Evolutionary conservation across 768 basidiomycete genomes (phyloP).

Genomic region (Pisolithus marmoratus): DNA sequence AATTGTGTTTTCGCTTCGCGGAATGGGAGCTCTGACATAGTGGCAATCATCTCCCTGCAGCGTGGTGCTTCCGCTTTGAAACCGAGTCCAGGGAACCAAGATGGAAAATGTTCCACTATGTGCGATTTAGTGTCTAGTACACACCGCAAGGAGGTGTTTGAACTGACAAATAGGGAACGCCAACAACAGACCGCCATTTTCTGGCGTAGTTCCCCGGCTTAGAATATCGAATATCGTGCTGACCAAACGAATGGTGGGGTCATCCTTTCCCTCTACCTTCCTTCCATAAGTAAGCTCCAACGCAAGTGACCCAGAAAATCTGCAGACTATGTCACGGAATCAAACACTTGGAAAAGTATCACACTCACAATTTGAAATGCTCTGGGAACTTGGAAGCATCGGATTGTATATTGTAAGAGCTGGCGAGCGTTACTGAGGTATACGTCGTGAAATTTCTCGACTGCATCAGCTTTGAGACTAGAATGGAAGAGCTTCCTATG

Average conservation of each 20-base stretch:
- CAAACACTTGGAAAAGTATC: neutral
- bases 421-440: neutral
- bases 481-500: constrained; percentile 11
- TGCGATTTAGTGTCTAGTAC: neutral
- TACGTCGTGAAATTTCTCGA: constrained; percentile 3
- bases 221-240: neutral
- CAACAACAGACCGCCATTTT: neutral
- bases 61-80: too few relatives aligned
- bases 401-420: neutral
- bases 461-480: constrained; percentile 2
- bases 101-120: neutral
- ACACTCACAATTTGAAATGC: neutral
- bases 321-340: neutral
- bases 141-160: neutral
- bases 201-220: neutral
- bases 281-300: neutral
- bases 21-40: too few relatives aligned
- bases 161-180: neutral
- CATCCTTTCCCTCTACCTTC: neutral
- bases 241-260: neutral
- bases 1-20: too few relatives aligned
- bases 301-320: neutral
- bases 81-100: too few relatives aligned
- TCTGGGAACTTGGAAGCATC: neutral
- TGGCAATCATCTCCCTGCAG: too few relatives aligned